Base-by-base conservation (phyloP, 768 basidiomycete genomes). In the Amanita rubescens region DNA sequence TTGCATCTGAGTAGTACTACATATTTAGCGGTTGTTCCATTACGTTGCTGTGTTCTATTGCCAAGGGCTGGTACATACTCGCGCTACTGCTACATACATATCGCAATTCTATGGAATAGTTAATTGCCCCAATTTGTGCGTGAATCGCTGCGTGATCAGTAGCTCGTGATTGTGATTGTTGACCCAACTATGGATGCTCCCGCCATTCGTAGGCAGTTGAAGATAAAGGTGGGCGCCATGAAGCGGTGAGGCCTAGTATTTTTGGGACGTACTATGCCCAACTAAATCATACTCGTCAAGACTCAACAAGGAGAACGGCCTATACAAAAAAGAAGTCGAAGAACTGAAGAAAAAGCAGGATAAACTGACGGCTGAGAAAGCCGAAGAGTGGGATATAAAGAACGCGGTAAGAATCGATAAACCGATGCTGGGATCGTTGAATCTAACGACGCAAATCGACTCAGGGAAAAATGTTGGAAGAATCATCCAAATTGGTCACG, bases 401-500 rank as follows among this genome's bases (percentile, higher is more conserved):
- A 90, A 84, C 67, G 79, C 76, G 62, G 89, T 88, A 65, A 59
- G 84, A 71, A 45, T 58, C 65, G n/a, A 39, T n/a, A 11, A 32
- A n/a, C 15, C 15, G 14, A 24, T 27, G 15, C 38, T 19, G 5
- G 19, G 3, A 22, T 46, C 17, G 44, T 8, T 32, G 41, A 30
- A 30, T 15, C 5, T n/a, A 15, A 42, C 58, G 3, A 41, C 56
- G 56, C 57, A 59, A 57, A 52, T 60, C 49, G 55, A 41, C 53
- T 49, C 62, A 91, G 89, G 74, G 66, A 51, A 79, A 76, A 62
- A 72, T 91, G 71, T 69, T 84, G 46, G 83, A 87, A 53, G 91
- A 94, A 72, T 84, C 85, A 39, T 71, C 80, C 57, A 90, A 81
- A 74, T 90, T 94, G 90, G 78, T 92, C 55, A 69, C 69, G 48